A percentile compares a stretch with the other conserved stretches of the same genome.
Conservation (phyloP, 768 basidiomycete genomes). For the Amanita exitialis region DNA sequence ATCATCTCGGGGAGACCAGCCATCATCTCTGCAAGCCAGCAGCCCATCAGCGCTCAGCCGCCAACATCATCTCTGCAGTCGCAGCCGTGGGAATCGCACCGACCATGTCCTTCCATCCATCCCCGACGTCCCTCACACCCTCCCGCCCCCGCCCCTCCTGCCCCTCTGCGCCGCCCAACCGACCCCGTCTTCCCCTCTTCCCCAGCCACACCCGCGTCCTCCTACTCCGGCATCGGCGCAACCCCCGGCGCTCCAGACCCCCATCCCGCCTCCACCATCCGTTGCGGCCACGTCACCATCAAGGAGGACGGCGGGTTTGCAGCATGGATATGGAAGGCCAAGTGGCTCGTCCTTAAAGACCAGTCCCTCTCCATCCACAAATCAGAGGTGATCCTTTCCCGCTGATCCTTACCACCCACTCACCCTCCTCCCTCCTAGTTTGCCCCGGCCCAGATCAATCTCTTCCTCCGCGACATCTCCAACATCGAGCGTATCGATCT, state of each 20-base stretch:
- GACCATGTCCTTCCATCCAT: constrained; percentile 27
- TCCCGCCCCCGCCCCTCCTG: constrained; percentile 71
- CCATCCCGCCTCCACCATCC: constrained; percentile 37
- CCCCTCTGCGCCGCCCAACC: constrained; percentile 40
- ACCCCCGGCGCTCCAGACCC: constrained; percentile 47
- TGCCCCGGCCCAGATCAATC: constrained; percentile 45
- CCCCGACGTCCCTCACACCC: constrained; percentile 57
- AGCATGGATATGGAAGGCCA: constrained; percentile 85
- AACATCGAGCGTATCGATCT: constrained; percentile 89
- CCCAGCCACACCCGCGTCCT: constrained; percentile 48
- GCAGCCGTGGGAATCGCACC: no score
- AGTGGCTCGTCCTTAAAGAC: constrained; percentile 84
- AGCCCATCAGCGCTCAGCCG: no score
- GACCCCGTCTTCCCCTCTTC: constrained; percentile 39
- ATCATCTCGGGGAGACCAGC: no score
- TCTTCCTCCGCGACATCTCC: constrained; percentile 67
- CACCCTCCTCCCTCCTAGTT: constrained; percentile 22
- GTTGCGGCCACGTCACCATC: constrained; percentile 68
- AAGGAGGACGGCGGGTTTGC: constrained; percentile 88
- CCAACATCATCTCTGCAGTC: no score
- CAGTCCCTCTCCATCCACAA: constrained; percentile 76
- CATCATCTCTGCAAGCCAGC: no score
- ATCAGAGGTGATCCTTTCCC: constrained; percentile 54
- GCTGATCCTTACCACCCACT: not conserved
- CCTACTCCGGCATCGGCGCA: constrained; percentile 78